Evolutionary conservation across 177 flowering plant genomes (phyloP).

Genomic region (Vitis hybrid): DNA sequence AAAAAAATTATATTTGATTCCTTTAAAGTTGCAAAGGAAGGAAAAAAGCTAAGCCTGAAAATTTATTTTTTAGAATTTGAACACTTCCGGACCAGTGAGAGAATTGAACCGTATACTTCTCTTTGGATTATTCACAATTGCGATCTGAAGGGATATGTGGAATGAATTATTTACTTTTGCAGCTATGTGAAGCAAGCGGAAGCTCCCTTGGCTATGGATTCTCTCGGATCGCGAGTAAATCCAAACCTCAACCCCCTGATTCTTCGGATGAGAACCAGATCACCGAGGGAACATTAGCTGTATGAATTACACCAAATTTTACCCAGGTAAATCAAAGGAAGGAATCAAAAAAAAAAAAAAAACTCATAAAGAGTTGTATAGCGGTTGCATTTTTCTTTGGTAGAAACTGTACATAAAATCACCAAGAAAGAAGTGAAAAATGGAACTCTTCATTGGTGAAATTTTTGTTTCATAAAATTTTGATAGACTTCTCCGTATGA

Average conservation of each 20-base stretch:
- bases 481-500: neutral
- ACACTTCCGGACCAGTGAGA: no score
- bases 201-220: conserved; percentile 96
- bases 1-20: no score
- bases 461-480: neutral
- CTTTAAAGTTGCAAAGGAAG: no score
- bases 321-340: neutral
- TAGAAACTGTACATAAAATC: conserved; percentile 25
- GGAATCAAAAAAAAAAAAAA: neutral
- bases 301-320: conserved; percentile 27
- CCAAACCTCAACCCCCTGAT: conserved; percentile 58
- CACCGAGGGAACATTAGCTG: conserved; percentile 80
- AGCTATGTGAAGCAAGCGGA: conserved; percentile 91
- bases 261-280: conserved; percentile 68
- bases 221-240: conserved; percentile 56
- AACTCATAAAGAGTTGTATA: conserved; percentile 17
- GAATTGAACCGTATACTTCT: no score
- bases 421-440: neutral
- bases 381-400: conserved; percentile 9
- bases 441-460: neutral
- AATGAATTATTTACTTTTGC: conserved; percentile 19
- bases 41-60: no score
- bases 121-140: neutral
- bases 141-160: neutral
- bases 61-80: no score